Percentiles rank a stretch among this genome's conserved stretches.
Evolutionary conservation across 129 eudicot species (phyloP).

Genomic region (Sambucus nigra): DNA sequence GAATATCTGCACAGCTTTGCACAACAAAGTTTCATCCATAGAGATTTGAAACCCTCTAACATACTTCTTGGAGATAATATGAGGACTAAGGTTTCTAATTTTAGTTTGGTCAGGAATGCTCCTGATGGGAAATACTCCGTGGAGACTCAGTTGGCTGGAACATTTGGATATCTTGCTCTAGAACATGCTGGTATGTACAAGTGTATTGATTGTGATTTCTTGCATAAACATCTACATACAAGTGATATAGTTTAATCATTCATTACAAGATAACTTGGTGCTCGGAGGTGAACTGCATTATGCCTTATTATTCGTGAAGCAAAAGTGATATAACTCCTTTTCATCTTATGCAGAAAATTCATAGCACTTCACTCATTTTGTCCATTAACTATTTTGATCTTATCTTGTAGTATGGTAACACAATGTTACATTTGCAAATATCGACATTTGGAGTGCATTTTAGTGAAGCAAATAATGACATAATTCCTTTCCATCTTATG

Average conservation of each 20-base stretch:
- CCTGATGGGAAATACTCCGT: conserved; percentile 54
- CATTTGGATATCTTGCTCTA: conserved; percentile 85
- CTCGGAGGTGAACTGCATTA: not conserved
- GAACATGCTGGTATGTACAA: conserved; percentile 56
- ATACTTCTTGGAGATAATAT: conserved; percentile 60
- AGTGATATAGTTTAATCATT: not conserved
- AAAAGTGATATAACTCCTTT: too few species aligned
- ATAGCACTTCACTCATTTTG: conserved; percentile 1
- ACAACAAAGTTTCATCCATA: conserved; percentile 63
- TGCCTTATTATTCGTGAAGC: not conserved
- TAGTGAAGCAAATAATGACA: too few species aligned
- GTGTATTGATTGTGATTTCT: not conserved
- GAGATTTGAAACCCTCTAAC: conserved; percentile 68
- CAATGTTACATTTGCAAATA: too few species aligned
- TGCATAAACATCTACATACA: not conserved
- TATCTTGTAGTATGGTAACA: too few species aligned
- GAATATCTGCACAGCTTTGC: conserved; percentile 79
- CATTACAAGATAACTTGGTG: not conserved
- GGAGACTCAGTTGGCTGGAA: conserved; percentile 68
- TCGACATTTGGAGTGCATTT: too few species aligned
- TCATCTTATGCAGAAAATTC: too few species aligned
- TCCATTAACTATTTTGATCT: too few species aligned
- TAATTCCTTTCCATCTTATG: too few species aligned
- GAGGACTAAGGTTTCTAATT: conserved; percentile 61
- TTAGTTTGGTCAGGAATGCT: conserved; percentile 52